Conservation (phyloP, 2,329 filamentous ascomycete species). For the Xylariales sp. region DNA sequence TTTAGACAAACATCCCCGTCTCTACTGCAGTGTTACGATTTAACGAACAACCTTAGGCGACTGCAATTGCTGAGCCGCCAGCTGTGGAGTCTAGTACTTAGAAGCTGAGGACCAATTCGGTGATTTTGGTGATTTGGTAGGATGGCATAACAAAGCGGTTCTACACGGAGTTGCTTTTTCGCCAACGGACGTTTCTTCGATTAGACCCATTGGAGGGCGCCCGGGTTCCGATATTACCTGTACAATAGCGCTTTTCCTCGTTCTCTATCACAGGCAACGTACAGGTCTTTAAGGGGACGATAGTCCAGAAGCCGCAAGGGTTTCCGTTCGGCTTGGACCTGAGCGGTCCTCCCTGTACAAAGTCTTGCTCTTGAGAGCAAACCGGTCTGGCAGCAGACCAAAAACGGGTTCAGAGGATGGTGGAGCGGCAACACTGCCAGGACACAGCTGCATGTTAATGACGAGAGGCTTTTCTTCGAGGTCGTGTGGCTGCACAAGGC, state of each 20-base stretch:
- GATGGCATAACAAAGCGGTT: neutral
- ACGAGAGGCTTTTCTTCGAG: neutral
- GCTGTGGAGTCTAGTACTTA: constrained; percentile 34
- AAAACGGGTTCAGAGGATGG: neutral
- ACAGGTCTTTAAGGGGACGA: too few relatives aligned
- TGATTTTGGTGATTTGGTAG: too few relatives aligned
- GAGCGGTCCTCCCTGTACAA: too few relatives aligned
- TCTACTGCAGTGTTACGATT: neutral
- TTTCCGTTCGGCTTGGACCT: too few relatives aligned
- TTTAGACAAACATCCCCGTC: neutral
- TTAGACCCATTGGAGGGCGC: neutral
- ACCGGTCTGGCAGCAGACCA: neutral
- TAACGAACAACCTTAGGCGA: neutral
- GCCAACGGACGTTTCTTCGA: neutral
- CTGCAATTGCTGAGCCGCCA: constrained; percentile 19
- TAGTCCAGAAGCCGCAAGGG: too few relatives aligned
- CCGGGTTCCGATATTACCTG: constrained; percentile 2
- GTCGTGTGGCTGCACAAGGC: constrained; percentile 6
- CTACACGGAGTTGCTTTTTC: neutral
- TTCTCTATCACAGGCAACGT: neutral
- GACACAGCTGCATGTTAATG: neutral
- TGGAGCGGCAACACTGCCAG: constrained; percentile 6
- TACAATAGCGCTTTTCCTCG: constrained; percentile 5
- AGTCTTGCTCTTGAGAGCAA: constrained; percentile 4
- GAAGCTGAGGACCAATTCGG: too few relatives aligned